Base-by-base conservation (phyloP, 192 early-diverging fungal species). In the Coemansia biformis region DNA sequence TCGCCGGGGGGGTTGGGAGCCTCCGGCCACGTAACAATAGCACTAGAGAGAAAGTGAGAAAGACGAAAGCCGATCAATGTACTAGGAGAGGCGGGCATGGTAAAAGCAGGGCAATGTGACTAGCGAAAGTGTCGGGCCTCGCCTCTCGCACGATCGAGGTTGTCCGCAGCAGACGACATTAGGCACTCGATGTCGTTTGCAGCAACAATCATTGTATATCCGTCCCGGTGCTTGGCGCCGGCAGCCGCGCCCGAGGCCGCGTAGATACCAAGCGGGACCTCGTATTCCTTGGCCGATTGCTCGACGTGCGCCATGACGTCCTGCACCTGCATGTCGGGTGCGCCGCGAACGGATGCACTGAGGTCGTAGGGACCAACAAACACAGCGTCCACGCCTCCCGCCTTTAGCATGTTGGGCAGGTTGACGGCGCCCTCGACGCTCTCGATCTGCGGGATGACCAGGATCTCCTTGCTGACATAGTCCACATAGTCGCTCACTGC, bases 381-480 rank as follows among this genome's bases (percentile, higher is more conserved):
- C 2, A 68, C 33, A 3, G 72, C 72, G 36, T 75, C 72, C 48
- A 57, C 39, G n/a, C 65, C 66, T 23, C 60, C 60, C 0, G 34
- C 41, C 32, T 51, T 53, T 18, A 75, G 51, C 24, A 75, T 75
- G 34, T 26, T 45, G 8, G 52, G 35, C 55, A 75, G 42, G 38
- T 75, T 75, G 2, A 19, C 31, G 10, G 48, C 72, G 12, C 54
- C 72, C 44, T 75, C 65, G 5, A 54, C 57, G n/a, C 56, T 59
- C 48, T 68, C 72, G 15, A 75, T 75, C 60, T 75, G 65, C 18
- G 72, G 72, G 35, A 75, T 75, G 30, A 75, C 60, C 43, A 75
- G 21, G 3, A 75, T 52, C 14, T 68, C 56, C 26, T 40, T 43
- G 51, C 58, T 64, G 26, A 58, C 57, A 2, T 46, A 41, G 38